Conservation (phyloP, 2,329 filamentous ascomycete genomes). For the Colletotrichum costaricense region DNA sequence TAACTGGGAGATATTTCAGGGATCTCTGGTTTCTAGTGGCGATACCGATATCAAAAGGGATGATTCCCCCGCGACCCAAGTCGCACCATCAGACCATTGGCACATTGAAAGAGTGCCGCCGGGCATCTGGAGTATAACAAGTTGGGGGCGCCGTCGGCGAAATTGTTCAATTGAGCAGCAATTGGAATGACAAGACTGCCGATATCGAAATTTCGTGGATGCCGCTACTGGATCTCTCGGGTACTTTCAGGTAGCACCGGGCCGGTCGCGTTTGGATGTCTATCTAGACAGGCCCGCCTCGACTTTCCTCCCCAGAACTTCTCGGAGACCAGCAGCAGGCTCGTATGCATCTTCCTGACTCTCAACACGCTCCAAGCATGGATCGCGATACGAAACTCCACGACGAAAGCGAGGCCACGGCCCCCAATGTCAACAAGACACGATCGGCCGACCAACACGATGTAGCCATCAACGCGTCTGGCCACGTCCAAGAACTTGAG, state of each 20-base stretch:
- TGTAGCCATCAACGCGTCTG: conserved; percentile 49
- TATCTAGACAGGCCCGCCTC: background rate
- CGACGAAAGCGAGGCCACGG: background rate
- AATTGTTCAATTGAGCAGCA: background rate
- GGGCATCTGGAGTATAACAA: background rate
- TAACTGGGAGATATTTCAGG: background rate
- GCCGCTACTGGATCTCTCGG: background rate
- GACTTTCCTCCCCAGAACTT: background rate
- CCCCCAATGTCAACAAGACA: conserved; percentile 5
- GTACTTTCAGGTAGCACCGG: background rate
- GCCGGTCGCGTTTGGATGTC: conserved; percentile 15
- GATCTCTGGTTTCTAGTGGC: conserved; percentile 8
- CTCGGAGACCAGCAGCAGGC: background rate
- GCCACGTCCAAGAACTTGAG: conserved; percentile 52
- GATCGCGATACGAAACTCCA: conserved; percentile 1
- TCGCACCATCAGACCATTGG: background rate
- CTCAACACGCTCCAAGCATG: conserved; percentile 8
- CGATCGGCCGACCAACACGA: conserved; percentile 22
- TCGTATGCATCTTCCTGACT: background rate
- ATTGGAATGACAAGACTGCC: background rate
- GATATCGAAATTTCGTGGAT: background rate
- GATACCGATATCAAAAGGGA: conserved; percentile 9
- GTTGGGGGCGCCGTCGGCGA: background rate
- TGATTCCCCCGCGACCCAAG: background rate
- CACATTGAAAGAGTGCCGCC: background rate